Evolutionary conservation across 306 rosid genomes (phyloP).

Genomic region (Neltuma alba): DNA sequence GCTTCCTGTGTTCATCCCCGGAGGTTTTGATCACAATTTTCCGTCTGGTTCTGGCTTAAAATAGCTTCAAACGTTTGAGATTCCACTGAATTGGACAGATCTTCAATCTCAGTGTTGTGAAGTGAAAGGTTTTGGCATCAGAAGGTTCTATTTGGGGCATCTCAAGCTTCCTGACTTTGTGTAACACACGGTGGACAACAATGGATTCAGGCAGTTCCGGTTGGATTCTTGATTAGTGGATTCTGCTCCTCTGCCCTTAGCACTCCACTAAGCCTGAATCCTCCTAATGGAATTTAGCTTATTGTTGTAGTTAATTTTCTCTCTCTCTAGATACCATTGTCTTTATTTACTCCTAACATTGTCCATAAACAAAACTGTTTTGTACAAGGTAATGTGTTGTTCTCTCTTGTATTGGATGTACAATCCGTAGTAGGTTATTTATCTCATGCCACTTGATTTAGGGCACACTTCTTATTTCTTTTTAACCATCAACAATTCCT

Average conservation of each 20-base stretch:
- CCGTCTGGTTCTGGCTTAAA: slow-evolving; percentile 60
- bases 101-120: slow-evolving; percentile 31
- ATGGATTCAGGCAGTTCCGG: slow-evolving; percentile 26
- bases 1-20: slow-evolving; percentile 92
- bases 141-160: slow-evolving; percentile 14
- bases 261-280: slow-evolving; percentile 29
- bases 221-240: slow-evolving; percentile 26
- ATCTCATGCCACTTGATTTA: neutral
- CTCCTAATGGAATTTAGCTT: slow-evolving; percentile 24
- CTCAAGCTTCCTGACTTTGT: slow-evolving; percentile 31
- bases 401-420: neutral
- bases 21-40: slow-evolving; percentile 61
- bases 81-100: slow-evolving; percentile 37
- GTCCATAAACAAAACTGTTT: slow-evolving; percentile 12
- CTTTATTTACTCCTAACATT: neutral
- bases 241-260: slow-evolving; percentile 24
- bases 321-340: slow-evolving; percentile 10
- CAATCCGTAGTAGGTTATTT: neutral
- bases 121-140: slow-evolving; percentile 33
- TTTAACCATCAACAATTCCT: no score
- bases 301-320: slow-evolving; percentile 17
- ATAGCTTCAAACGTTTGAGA: slow-evolving; percentile 45
- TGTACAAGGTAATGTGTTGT: neutral
- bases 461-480: neutral
- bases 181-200: slow-evolving; percentile 26